Conservation (phyloP, 2,329 filamentous ascomycete species). For the Calonectria ilicicola region DNA sequence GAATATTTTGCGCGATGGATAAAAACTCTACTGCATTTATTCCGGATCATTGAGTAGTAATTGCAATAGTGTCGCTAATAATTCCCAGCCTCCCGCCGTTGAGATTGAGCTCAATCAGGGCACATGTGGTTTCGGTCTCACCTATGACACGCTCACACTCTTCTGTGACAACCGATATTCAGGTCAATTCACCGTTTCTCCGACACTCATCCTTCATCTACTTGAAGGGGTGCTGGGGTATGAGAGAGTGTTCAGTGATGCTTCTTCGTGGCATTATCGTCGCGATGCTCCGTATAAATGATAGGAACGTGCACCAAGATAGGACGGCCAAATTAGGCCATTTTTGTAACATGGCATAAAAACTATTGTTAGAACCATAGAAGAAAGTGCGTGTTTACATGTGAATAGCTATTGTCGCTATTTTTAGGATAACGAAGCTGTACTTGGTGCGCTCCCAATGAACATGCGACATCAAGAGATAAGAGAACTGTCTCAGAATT, state of each 20-base stretch:
- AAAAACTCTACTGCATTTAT: neutral
- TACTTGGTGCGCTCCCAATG: too few relatives aligned
- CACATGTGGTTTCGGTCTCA: constrained; percentile 56
- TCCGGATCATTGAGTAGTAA: too few relatives aligned
- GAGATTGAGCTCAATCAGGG: constrained; percentile 57
- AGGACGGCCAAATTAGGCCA: neutral
- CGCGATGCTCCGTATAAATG: constrained; percentile 33
- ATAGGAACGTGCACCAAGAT: neutral
- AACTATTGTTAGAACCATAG: neutral
- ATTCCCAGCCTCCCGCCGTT: constrained; percentile 54
- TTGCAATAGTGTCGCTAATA: neutral
- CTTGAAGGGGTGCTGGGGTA: constrained; percentile 63
- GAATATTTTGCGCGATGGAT: neutral
- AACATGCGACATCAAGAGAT: too few relatives aligned
- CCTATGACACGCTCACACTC: constrained; percentile 58
- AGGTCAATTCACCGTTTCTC: constrained; percentile 50
- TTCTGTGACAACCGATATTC: constrained; percentile 48
- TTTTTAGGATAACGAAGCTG: too few relatives aligned
- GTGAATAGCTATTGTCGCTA: too few relatives aligned
- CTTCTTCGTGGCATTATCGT: constrained; percentile 42
- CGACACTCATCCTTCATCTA: constrained; percentile 58
- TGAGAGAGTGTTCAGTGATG: constrained; percentile 35
- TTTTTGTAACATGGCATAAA: neutral
- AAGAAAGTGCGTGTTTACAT: too few relatives aligned
- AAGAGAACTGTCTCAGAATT: too few relatives aligned